Evolutionary conservation across 495 filamentous ascomycete genomes (phyloP).

Genomic region (Xylaria cubensis): DNA sequence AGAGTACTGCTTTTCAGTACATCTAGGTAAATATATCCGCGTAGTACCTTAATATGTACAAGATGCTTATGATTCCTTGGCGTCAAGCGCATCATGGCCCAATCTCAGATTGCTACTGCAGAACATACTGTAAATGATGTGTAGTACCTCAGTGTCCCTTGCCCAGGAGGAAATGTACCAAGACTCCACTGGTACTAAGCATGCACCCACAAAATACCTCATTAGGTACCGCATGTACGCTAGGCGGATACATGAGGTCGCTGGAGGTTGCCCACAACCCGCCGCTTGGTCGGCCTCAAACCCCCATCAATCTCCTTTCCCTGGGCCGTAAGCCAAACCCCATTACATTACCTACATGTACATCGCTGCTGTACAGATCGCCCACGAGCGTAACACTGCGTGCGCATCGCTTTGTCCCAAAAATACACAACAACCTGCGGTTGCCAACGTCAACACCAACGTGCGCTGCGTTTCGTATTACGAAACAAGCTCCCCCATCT

Average conservation of each 20-base stretch:
- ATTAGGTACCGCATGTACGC: background rate
- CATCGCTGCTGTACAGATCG: slow-evolving; percentile 22
- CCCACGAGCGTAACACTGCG: slow-evolving; percentile 29
- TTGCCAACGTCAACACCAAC: slow-evolving; percentile 11
- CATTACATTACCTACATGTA: slow-evolving; percentile 10
- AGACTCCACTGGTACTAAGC: slow-evolving; percentile 9
- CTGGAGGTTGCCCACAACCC: slow-evolving; percentile 20
- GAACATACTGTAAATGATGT: background rate
- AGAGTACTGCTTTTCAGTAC: background rate
- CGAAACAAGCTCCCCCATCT: slow-evolving; percentile 13
- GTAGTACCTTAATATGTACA: background rate
- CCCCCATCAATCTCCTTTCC: slow-evolving; percentile 27
- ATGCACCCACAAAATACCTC: slow-evolving; percentile 8
- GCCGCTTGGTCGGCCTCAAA: slow-evolving; percentile 24
- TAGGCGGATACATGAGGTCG: slow-evolving; percentile 2
- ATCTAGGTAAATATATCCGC: background rate
- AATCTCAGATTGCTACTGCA: background rate
- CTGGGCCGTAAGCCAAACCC: background rate
- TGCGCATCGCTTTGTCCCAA: slow-evolving; percentile 29
- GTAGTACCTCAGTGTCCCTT: background rate
- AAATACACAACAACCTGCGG: slow-evolving; percentile 15
- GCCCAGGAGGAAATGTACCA: background rate
- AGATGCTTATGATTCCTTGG: background rate
- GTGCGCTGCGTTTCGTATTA: slow-evolving; percentile 17
- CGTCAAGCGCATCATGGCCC: background rate